Conservation (phyloP, 148 eudicot genomes). For the Rhododendron henanense region DNA sequence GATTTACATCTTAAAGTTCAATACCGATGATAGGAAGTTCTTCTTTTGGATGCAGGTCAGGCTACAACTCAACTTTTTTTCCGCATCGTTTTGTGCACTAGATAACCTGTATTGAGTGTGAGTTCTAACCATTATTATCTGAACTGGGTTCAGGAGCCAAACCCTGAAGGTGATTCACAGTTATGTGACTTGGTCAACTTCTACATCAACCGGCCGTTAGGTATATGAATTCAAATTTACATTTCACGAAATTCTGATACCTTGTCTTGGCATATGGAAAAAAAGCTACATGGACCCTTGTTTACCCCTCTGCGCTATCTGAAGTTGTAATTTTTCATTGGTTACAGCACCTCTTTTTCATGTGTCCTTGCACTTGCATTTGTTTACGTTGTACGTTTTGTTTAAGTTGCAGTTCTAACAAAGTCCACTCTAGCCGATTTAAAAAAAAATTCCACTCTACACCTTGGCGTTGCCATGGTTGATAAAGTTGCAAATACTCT, state of each 20-base stretch:
- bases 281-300: neutral
- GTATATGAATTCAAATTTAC: conserved; percentile 22
- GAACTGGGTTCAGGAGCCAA: conserved; percentile 60
- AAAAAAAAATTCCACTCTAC: neutral
- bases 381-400: neutral
- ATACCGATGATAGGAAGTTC: conserved; percentile 85
- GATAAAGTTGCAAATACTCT: neutral
- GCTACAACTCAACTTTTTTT: neutral
- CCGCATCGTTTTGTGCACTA: neutral
- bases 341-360: neutral
- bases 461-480: neutral
- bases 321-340: neutral
- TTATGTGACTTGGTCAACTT: conserved; percentile 71
- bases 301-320: neutral
- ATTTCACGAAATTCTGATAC: neutral
- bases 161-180: conserved; percentile 56
- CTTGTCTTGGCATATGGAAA: neutral
- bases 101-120: neutral
- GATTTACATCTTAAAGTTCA: conserved; percentile 86
- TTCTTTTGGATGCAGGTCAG: conserved; percentile 98
- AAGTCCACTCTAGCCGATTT: neutral
- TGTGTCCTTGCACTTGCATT: neutral
- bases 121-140: conserved; percentile 9
- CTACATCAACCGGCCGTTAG: conserved; percentile 73
- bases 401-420: neutral